phyloP scores from a whole-genome alignment of 192 early-diverging fungal species.

The Coemansia sp. region DNA sequence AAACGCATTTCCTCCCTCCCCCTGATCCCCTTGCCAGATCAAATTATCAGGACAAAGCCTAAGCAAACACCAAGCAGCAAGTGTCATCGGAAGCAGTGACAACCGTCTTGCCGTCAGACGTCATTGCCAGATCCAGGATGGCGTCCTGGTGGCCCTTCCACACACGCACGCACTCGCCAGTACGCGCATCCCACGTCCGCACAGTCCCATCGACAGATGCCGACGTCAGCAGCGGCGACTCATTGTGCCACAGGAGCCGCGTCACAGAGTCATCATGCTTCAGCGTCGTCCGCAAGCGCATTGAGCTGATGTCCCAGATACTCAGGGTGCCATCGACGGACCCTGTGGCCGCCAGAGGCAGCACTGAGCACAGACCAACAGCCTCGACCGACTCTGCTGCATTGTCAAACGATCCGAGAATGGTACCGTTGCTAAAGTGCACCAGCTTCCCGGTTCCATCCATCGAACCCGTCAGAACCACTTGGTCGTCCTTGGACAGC shows the following conservation, averaged over 20 bases:
- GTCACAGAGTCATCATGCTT: slow-evolving; percentile 88
- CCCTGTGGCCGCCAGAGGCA: slow-evolving; percentile 78
- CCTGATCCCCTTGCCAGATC: background rate
- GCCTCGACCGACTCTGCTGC: slow-evolving; percentile 85
- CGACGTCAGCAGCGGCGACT: slow-evolving; percentile 71
- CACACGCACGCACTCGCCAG: slow-evolving; percentile 72
- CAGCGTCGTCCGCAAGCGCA: slow-evolving; percentile 80
- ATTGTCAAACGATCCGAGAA: slow-evolving; percentile 81
- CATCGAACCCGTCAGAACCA: slow-evolving; percentile 81
- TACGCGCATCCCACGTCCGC: slow-evolving; percentile 89
- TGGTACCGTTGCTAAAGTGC: slow-evolving; percentile 74
- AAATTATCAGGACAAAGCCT: background rate
- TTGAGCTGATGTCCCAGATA: slow-evolving; percentile 89
- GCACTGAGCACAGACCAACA: slow-evolving; percentile 73
- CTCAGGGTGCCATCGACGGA: slow-evolving; percentile 87
- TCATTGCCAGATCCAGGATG: slow-evolving; percentile 81
- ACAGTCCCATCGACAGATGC: slow-evolving; percentile 82
- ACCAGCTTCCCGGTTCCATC: slow-evolving; percentile 78
- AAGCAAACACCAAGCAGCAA: slow-evolving; percentile 66
- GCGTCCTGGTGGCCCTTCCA: slow-evolving; percentile 87
- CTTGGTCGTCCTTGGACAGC: slow-evolving; percentile 71
- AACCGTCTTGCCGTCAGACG: slow-evolving; percentile 67
- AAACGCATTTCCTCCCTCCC: background rate
- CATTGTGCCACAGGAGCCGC: slow-evolving; percentile 67
- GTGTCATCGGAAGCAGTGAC: slow-evolving; percentile 90